Percentiles rank a stretch among this genome's conserved stretches.
Evolutionary conservation across 2,329 filamentous ascomycete genomes (phyloP).

Genomic region (Colletotrichum costaricense): DNA sequence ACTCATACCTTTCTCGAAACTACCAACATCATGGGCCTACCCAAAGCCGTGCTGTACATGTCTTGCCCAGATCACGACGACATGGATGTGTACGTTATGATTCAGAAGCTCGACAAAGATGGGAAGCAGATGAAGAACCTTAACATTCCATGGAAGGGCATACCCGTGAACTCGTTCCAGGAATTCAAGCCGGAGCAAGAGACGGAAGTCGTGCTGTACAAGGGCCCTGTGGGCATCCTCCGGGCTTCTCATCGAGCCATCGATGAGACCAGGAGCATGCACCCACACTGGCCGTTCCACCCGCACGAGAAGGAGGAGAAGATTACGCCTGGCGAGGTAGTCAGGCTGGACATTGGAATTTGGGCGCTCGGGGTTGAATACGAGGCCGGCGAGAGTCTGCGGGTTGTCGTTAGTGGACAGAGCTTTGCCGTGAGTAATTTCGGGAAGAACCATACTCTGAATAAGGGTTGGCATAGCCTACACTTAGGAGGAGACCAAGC

Average conservation of each 20-base stretch:
- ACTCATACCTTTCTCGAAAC: conserved; percentile 51
- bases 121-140: conserved; percentile 39
- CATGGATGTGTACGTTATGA: conserved; percentile 52
- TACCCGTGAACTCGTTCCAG: conserved; percentile 36
- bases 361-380: conserved; percentile 45
- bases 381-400: conserved; percentile 40
- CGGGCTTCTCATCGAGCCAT: conserved; percentile 40
- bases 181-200: conserved; percentile 37
- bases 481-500: conserved; percentile 38
- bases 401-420: conserved; percentile 40
- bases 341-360: conserved; percentile 43
- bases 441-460: conserved; percentile 22
- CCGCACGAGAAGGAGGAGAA: conserved; percentile 25
- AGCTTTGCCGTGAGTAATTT: conserved; percentile 36
- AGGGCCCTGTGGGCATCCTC: conserved; percentile 40
- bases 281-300: conserved; percentile 41
- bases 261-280: conserved; percentile 40
- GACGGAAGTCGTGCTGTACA: conserved; percentile 41
- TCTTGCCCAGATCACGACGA: conserved; percentile 54
- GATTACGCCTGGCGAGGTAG: conserved; percentile 38
- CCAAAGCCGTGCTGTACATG: conserved; percentile 60
- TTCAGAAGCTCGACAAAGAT: conserved; percentile 36
- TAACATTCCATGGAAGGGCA: conserved; percentile 41
- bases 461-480: conserved; percentile 38
- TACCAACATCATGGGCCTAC: conserved; percentile 53